phyloP scores from a whole-genome alignment of 768 basidiomycete genomes.

The Phlegmacium glaucopus region DNA sequence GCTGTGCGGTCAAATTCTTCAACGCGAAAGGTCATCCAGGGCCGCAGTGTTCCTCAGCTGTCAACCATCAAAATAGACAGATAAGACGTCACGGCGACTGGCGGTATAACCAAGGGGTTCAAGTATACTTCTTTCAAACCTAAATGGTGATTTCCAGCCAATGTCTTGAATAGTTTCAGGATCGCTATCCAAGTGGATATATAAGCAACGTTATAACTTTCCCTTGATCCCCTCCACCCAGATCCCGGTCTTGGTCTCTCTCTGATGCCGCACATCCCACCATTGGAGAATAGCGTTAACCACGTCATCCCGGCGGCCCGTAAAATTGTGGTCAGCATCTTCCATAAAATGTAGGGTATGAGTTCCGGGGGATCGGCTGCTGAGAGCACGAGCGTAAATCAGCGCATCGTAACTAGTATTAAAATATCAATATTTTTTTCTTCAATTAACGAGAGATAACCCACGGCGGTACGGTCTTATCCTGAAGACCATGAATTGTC shows the following conservation, averaged over 20 bases:
- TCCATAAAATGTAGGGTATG: slow-evolving; percentile 71
- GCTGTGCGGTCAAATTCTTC: too few relatives aligned
- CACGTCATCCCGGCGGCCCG: slow-evolving; percentile 63
- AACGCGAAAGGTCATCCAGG: too few relatives aligned
- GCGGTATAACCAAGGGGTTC: too few relatives aligned
- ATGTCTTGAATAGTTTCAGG: not conserved
- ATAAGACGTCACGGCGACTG: too few relatives aligned
- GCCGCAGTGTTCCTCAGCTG: too few relatives aligned
- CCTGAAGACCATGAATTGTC: slow-evolving; percentile 72
- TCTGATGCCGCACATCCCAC: slow-evolving; percentile 48
- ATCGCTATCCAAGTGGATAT: not conserved
- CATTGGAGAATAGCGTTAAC: slow-evolving; percentile 67
- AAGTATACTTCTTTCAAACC: too few relatives aligned
- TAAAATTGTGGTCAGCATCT: slow-evolving; percentile 78
- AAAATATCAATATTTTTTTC: not conserved
- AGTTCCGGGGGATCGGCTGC: slow-evolving; percentile 57
- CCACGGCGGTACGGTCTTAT: slow-evolving; percentile 67
- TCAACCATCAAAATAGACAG: too few relatives aligned
- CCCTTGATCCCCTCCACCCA: slow-evolving; percentile 55
- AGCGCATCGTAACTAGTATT: slow-evolving; percentile 61
- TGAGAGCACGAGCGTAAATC: slow-evolving; percentile 63
- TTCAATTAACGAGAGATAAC: slow-evolving; percentile 19
- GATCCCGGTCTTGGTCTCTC: slow-evolving; percentile 55
- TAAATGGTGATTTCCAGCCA: too few relatives aligned
- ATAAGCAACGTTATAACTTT: slow-evolving; percentile 19